A percentile compares a stretch with the other conserved stretches of the same genome.
phyloP scores from a whole-genome alignment of 306 rosid species.

The Malus asiatica region DNA sequence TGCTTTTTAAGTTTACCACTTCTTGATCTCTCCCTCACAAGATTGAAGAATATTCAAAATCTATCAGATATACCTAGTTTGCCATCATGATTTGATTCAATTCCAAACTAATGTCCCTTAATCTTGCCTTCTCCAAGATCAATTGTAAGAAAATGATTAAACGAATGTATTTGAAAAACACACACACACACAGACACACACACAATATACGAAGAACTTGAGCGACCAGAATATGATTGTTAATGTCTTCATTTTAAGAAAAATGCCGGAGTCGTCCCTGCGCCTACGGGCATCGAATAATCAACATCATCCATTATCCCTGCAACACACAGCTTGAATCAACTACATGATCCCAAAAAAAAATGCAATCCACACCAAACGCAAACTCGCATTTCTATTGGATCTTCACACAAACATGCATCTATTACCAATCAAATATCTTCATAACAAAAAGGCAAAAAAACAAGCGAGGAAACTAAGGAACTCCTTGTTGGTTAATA shows the following conservation, averaged over 20 bases:
- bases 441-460: neutral
- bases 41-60: too few relatives aligned
- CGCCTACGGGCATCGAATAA: neutral
- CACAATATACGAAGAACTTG: too few relatives aligned
- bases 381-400: neutral
- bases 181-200: too few relatives aligned
- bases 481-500: slow-evolving; percentile 26
- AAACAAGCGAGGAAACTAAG: neutral
- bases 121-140: too few relatives aligned
- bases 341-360: neutral
- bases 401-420: neutral
- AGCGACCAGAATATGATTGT: too few relatives aligned
- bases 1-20: too few relatives aligned
- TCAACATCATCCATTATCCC: neutral
- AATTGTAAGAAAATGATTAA: too few relatives aligned
- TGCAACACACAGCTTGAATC: neutral
- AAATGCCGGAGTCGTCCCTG: neutral
- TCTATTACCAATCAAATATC: neutral
- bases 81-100: too few relatives aligned
- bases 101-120: too few relatives aligned
- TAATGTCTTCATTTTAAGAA: neutral
- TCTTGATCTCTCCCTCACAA: too few relatives aligned
- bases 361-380: neutral
- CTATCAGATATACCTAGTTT: too few relatives aligned
- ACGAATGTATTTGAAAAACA: too few relatives aligned